phyloP scores from a whole-genome alignment of 768 basidiomycete species.

The Suillus occidentalis region DNA sequence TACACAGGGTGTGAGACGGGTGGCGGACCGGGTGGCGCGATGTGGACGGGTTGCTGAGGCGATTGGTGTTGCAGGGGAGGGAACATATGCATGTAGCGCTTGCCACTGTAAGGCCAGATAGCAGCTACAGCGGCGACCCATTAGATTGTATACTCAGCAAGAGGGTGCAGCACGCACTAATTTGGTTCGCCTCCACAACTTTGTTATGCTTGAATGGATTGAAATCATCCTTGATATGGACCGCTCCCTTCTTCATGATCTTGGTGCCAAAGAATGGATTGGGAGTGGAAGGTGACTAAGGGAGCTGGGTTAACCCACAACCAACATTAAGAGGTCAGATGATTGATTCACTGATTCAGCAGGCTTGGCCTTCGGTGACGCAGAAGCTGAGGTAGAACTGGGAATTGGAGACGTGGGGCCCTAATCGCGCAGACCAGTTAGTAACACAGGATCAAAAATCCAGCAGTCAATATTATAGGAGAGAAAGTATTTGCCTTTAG shows the following conservation, averaged over 20 bases:
- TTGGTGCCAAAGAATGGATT: conserved; percentile 93
- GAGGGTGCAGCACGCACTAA: conserved; percentile 54
- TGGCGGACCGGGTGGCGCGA: conserved; percentile 65
- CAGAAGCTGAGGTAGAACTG: conserved; percentile 41
- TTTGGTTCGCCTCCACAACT: conserved; percentile 69
- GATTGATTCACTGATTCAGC: conserved; percentile 47
- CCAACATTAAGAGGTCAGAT: not conserved
- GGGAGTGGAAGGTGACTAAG: conserved; percentile 47
- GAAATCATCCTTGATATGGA: conserved; percentile 95
- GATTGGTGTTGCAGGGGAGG: conserved; percentile 58
- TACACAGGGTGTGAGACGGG: conserved; percentile 74
- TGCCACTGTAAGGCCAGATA: conserved; percentile 88
- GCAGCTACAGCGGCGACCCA: conserved; percentile 45
- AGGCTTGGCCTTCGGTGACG: conserved; percentile 63
- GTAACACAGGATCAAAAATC: conserved; percentile 10
- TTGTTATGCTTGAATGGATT: conserved; percentile 93
- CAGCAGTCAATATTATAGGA: conserved; percentile 46
- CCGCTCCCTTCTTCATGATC: conserved; percentile 69
- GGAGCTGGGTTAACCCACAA: conserved; percentile 14
- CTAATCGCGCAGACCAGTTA: conserved; percentile 34
- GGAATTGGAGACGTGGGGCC: conserved; percentile 48
- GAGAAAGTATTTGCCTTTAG: conserved; percentile 76
- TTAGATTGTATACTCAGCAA: conserved; percentile 3
- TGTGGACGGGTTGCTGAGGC: conserved; percentile 66
- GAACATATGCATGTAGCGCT: conserved; percentile 80